phyloP scores from a whole-genome alignment of 2,329 filamentous ascomycete species.

The Coniella vitis region DNA sequence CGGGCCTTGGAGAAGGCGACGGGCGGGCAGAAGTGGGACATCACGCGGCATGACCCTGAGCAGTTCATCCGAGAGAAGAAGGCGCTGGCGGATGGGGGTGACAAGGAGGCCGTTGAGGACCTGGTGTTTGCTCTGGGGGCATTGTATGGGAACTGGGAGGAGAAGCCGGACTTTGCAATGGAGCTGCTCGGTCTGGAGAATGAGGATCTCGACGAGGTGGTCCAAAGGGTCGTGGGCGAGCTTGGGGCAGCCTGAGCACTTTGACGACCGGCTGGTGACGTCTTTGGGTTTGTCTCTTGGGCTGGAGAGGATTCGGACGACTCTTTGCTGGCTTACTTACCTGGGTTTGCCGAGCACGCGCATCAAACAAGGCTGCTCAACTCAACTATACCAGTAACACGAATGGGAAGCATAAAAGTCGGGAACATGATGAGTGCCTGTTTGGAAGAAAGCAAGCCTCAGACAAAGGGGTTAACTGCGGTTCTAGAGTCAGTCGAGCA shows the following conservation, averaged over 20 bases:
- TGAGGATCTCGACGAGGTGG: constrained; percentile 37
- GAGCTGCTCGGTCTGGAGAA: constrained; percentile 35
- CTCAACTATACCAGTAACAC: too few relatives aligned
- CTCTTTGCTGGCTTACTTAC: too few relatives aligned
- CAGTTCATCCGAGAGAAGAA: constrained; percentile 33
- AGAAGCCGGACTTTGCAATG: constrained; percentile 39
- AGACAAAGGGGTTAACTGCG: too few relatives aligned
- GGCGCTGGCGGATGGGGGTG: constrained; percentile 30
- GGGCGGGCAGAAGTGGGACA: constrained; percentile 23
- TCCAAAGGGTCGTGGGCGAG: constrained; percentile 27
- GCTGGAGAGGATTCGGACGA: background rate
- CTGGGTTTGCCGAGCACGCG: too few relatives aligned
- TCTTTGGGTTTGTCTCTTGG: background rate
- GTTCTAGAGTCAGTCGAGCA: too few relatives aligned
- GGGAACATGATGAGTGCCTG: too few relatives aligned
- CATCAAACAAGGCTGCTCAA: too few relatives aligned
- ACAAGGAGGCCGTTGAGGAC: constrained; percentile 34
- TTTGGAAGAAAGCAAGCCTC: too few relatives aligned
- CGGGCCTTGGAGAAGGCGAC: constrained; percentile 28
- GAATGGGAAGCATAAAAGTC: too few relatives aligned
- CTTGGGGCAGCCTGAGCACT: background rate
- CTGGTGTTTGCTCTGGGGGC: constrained; percentile 43
- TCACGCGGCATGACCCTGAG: constrained; percentile 29
- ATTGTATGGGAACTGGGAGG: constrained; percentile 42
- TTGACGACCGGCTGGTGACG: background rate